Evolutionary conservation across 345 rosid species (phyloP), one percentile per base, ranked within the genome.

Genomic region (Zanthoxylum bungeanum): DNA sequence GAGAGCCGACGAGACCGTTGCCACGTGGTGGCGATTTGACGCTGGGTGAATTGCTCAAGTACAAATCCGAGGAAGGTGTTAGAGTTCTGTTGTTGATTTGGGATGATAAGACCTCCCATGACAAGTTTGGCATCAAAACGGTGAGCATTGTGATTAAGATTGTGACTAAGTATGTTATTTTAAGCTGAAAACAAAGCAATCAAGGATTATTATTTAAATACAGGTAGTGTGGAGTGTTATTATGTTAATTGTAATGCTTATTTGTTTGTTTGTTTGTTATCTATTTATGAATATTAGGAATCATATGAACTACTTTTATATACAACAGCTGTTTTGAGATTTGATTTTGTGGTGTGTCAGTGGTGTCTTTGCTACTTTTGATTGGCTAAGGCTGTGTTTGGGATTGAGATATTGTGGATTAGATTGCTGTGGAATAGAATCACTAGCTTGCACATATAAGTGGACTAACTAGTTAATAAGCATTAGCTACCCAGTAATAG

Each of bases 41-140:
- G 0, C 87, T 95, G 1, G 99, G 99, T 9, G 96, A 92, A 44
- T 81, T 95, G 86, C 86, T 95, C 47, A 95, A 92, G 80, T 92
- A 95, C 51, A 95, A 95, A 78, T 91, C 97, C 0, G 82, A 91
- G 79, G 99, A 95, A 78, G 99, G 99, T 40, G 98, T 95, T 49
- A 73, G 99, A 10, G 96, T 92, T 64, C 71, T 95, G 87, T 58
- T 92, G 64, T 83, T 95, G 79, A 81, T 92, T 10, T 95, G 98
- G 99, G 97, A 95, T 50, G 99, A 95, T 76, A 95, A 81, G 82
- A 89, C 97, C 62, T 95, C 99, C 10, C 93, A 84, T 27, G 92
- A 87, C 49, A 89, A 85, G 66, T 84, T 83, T 9, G 88, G 91
- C 58, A 50, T 92, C 37, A 74, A 64, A 17, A 87, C 83, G 78